phyloP scores from a whole-genome alignment of 164 flowering plant species.

The Malania oleifera region DNA sequence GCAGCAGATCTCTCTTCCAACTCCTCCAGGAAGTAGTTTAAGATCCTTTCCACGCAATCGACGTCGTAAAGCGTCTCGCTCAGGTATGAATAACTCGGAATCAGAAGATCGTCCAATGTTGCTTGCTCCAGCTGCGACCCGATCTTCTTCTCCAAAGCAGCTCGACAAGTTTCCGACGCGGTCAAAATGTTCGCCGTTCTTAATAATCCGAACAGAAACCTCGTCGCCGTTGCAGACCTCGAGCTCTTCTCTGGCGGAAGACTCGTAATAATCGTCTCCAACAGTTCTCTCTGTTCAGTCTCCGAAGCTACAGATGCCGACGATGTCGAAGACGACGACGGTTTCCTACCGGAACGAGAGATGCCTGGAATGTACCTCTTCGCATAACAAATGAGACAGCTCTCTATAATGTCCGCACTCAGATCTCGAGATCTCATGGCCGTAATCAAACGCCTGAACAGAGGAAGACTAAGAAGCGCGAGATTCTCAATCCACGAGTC shows the following conservation, averaged over 20 bases:
- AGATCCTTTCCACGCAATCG: conserved; percentile 70
- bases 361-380: conserved; percentile 65
- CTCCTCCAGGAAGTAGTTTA: conserved; percentile 43
- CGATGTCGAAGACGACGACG: conserved; percentile 25
- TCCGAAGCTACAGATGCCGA: conserved; percentile 33
- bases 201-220: conserved; percentile 61
- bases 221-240: conserved; percentile 31
- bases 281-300: conserved; percentile 54
- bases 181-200: conserved; percentile 67
- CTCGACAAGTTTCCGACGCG: conserved; percentile 43
- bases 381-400: conserved; percentile 57
- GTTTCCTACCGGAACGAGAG: conserved; percentile 47
- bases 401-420: conserved; percentile 52
- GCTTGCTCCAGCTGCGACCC: conserved; percentile 67
- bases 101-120: conserved; percentile 67
- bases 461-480: conserved; percentile 31
- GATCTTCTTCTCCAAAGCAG: conserved; percentile 60
- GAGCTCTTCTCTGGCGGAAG: conserved; percentile 47
- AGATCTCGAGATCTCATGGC: conserved; percentile 50
- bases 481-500: conserved; percentile 65
- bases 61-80: conserved; percentile 83
- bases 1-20: conserved; percentile 20
- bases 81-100: conserved; percentile 79
- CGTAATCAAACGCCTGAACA: conserved; percentile 50
- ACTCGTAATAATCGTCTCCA: conserved; percentile 53